A percentile compares a stretch with the other conserved stretches of the same genome.
Evolutionary conservation across 169 alveolate genomes (phyloP).

Genomic region (Plasmodium chabaudi): DNA sequence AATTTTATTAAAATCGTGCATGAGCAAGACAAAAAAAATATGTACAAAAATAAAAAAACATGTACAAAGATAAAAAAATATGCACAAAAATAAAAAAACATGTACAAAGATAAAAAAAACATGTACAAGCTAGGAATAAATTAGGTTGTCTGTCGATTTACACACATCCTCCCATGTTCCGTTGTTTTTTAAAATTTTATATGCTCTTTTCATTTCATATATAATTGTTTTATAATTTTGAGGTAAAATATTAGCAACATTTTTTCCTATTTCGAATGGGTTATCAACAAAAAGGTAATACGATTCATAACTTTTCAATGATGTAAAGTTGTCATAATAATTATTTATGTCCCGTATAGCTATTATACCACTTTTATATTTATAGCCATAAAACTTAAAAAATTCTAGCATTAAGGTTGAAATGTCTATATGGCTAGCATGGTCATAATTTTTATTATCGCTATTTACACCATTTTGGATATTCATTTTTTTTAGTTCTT

Average conservation of each 20-base stretch:
- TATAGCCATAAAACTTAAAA: constrained; percentile 76
- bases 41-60: neutral
- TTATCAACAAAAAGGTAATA: constrained; percentile 83
- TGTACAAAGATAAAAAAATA: neutral
- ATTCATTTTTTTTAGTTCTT: constrained; percentile 75
- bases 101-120: neutral
- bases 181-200: constrained; percentile 65
- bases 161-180: constrained; percentile 77
- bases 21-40: neutral
- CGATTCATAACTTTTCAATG: constrained; percentile 48
- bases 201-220: constrained; percentile 73
- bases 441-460: neutral
- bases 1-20: no score
- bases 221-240: constrained; percentile 68
- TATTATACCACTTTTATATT: constrained; percentile 76
- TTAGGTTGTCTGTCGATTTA: constrained; percentile 1
- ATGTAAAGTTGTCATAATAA: constrained; percentile 62
- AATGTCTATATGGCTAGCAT: constrained; percentile 24
- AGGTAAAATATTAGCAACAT: constrained; percentile 84
- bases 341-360: constrained; percentile 78
- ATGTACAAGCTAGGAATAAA: neutral
- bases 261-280: constrained; percentile 87
- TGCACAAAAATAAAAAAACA: neutral
- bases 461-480: constrained; percentile 55
- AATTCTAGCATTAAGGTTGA: constrained; percentile 53